Base-by-base conservation (phyloP, 768 basidiomycete species). In the Neoboletus brunneissimus region DNA sequence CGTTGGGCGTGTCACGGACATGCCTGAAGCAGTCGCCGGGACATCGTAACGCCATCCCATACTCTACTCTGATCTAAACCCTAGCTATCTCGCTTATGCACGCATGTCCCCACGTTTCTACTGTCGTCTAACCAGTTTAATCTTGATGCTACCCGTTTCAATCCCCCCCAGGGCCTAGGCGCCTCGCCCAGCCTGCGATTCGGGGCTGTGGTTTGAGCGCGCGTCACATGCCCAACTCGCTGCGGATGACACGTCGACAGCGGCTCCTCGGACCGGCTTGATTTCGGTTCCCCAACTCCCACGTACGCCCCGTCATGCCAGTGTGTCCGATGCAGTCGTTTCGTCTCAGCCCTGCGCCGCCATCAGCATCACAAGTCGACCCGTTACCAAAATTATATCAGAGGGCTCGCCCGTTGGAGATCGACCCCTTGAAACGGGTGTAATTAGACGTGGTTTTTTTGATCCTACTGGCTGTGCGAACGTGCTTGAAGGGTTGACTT, bases 1-100 rank as follows among this genome's bases (percentile, higher is more conserved):
- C 54, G 87, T 96, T 12, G 92, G 93, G 4, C 81, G 78, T 49
- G 88, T 96, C 23, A 64, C 75, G 12, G 85, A 88, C 63, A 67
- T 81, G 54, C 82, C 82, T 13, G 62, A 62, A 34, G 68, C 68
- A 2, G 78, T 74, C 43, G 16, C 8, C n/a, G 25, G 25, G 27
- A 23, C 49, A 18, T 22, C 9, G 40, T 54, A 16, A 48, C 25
- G 5, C 22, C 22, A 29, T 23, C 16, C 2, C 22, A 23, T 29
- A 54, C 48, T n/a, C 25, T 20, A 51, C 34, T 11, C 15, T 25
- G 32, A 49, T 50, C 47, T 16, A 29, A 13, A n/a, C 16, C 35
- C 25, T 25, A 25, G 25, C 25, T 18, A 16, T 41, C 20, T 34
- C 35, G 10, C 37, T 13, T 41, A 2, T 7, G 22, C 31, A 42